Evolutionary conservation across 345 rosid genomes (phyloP).

Genomic region (Conringia planisiliqua): DNA sequence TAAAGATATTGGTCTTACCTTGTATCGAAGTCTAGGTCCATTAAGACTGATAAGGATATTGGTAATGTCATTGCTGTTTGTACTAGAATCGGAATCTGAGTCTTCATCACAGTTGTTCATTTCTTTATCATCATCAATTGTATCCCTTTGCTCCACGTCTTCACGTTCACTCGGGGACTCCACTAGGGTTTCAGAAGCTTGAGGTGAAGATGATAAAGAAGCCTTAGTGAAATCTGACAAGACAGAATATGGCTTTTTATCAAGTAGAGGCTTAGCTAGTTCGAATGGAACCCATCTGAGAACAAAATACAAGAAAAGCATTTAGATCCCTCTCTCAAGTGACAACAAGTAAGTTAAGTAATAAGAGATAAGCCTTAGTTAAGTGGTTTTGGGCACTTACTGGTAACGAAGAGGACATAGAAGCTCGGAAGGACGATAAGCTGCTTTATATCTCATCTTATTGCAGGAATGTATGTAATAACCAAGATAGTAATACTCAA

Average conservation of each 20-base stretch:
- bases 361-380: not conserved
- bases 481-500: slow-evolving; percentile 90
- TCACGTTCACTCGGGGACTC: slow-evolving; percentile 33
- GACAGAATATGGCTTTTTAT: slow-evolving; percentile 55
- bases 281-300: slow-evolving; percentile 87
- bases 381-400: slow-evolving; percentile 45
- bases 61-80: slow-evolving; percentile 37
- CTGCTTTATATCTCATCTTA: slow-evolving; percentile 98
- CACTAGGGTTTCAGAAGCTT: slow-evolving; percentile 35
- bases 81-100: slow-evolving; percentile 44
- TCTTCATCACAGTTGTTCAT: slow-evolving; percentile 47
- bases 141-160: slow-evolving; percentile 38
- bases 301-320: slow-evolving; percentile 9
- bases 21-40: slow-evolving; percentile 52
- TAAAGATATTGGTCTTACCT: slow-evolving; percentile 42
- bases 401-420: slow-evolving; percentile 85
- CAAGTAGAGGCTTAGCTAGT: slow-evolving; percentile 66
- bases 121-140: slow-evolving; percentile 33
- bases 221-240: slow-evolving; percentile 52
- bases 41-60: slow-evolving; percentile 46
- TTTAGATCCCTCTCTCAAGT: not conserved
- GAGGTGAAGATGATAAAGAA: slow-evolving; percentile 33
- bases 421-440: slow-evolving; percentile 85
- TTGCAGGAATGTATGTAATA: slow-evolving; percentile 93
- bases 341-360: not conserved